These are phyloP conservation scores for Mycena indigotica DNA, from an alignment of 768 basidiomycete species.

Conservation along the genomic window DNA sequence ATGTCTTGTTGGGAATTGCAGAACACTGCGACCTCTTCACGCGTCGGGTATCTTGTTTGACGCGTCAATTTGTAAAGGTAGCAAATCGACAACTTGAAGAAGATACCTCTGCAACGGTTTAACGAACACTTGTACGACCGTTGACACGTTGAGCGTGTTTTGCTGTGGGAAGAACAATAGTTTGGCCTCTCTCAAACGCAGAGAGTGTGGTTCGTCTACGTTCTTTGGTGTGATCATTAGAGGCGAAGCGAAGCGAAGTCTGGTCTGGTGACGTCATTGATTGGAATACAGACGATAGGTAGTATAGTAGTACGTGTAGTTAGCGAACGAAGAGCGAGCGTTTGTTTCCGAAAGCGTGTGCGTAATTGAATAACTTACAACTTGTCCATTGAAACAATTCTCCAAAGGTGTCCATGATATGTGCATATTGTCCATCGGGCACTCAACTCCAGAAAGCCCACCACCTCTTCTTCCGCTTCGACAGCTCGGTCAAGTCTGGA, in stretches of 20 bases:
- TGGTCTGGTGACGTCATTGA: too few species aligned
- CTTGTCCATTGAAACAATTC: too few species aligned
- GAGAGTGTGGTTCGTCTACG: neutral
- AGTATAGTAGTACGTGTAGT: too few species aligned
- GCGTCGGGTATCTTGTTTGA: slow-evolving; percentile 9
- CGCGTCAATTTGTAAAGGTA: neutral
- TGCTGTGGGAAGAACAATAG: slow-evolving; percentile 5
- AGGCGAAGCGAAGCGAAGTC: too few species aligned
- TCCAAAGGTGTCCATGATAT: too few species aligned
- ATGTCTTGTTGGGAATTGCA: slow-evolving; percentile 19
- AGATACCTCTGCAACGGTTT: slow-evolving; percentile 8
- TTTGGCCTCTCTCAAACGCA: slow-evolving; percentile 12
- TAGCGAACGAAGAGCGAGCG: too few species aligned
- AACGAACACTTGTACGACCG: slow-evolving; percentile 19
- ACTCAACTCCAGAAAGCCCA: slow-evolving; percentile 4
- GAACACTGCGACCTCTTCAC: slow-evolving; percentile 14
- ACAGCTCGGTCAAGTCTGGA: neutral
- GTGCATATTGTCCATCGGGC: too few species aligned
- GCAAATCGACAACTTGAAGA: neutral
- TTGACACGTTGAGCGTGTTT: neutral
- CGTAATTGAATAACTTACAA: too few species aligned
- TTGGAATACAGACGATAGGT: too few species aligned
- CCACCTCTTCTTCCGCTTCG: neutral
- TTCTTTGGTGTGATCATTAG: too few species aligned
- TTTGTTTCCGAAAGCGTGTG: too few species aligned